Evolutionary conservation across 768 basidiomycete genomes (phyloP).

Genomic region (Xerocomus spinulosus): DNA sequence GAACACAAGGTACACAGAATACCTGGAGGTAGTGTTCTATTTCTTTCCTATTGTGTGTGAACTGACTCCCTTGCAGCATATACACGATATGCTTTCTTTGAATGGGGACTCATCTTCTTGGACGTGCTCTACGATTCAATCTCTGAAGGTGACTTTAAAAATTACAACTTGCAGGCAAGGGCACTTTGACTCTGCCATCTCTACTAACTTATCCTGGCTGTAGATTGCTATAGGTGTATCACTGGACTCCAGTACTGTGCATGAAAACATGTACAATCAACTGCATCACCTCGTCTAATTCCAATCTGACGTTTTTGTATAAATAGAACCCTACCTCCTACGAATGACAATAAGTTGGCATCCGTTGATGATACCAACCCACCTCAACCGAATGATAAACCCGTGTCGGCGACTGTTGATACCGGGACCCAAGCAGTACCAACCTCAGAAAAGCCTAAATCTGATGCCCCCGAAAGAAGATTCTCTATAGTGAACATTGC

Average conservation of each 20-base stretch:
- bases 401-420: not conserved
- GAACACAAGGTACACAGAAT: conserved; percentile 77
- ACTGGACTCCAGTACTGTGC: conserved; percentile 17
- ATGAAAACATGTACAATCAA: conserved; percentile 44
- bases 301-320: conserved; percentile 19
- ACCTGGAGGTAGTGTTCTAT: conserved; percentile 61
- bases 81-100: conserved; percentile 79
- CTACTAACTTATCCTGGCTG: not conserved
- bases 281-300: conserved; percentile 36
- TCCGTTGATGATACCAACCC: not conserved
- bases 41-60: not conserved
- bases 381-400: not conserved
- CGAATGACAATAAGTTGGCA: conserved; percentile 6
- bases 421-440: not conserved
- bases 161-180: conserved; percentile 50
- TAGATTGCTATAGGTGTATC: conserved; percentile 28
- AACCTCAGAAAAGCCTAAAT: not conserved
- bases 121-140: conserved; percentile 73
- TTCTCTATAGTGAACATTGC: not conserved
- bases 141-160: conserved; percentile 54
- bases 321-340: conserved; percentile 17
- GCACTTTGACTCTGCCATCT: not conserved
- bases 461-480: not conserved
- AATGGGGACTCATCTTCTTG: conserved; percentile 77
- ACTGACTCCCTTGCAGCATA: conserved; percentile 54